These are phyloP conservation scores for Physcomitrium patens DNA, from an alignment of 225 moss, liverwort and hornwort genomes.

Conservation along the genomic window DNA sequence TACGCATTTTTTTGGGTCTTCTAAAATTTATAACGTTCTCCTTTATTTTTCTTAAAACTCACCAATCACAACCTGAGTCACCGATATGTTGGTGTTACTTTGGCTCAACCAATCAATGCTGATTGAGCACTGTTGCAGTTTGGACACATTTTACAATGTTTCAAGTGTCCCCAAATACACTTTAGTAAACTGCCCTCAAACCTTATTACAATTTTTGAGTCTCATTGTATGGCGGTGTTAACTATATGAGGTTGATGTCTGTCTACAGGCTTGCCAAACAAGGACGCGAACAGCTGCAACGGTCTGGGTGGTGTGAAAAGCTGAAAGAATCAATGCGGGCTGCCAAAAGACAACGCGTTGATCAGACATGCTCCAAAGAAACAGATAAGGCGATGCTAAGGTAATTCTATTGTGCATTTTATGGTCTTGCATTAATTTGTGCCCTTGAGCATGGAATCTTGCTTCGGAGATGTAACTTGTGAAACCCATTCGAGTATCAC, in stretches of 20 bases:
- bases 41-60: no score
- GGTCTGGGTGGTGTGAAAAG: constrained; percentile 75
- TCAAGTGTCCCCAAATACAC: no score
- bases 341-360: constrained; percentile 63
- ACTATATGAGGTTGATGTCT: constrained; percentile 4
- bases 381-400: constrained; percentile 62
- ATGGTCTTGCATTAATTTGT: neutral
- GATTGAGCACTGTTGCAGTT: neutral
- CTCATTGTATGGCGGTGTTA: constrained; percentile 12
- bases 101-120: neutral
- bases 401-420: constrained; percentile 26
- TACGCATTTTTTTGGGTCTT: neutral
- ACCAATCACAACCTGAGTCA: neutral
- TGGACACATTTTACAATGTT: no score
- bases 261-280: constrained; percentile 58
- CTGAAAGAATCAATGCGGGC: constrained; percentile 72
- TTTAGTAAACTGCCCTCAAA: no score
- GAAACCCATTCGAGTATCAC: no score
- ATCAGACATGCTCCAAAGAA: constrained; percentile 58
- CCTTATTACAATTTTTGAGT: neutral
- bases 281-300: constrained; percentile 66
- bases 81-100: neutral
- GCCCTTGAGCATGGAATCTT: no score
- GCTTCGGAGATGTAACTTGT: no score
- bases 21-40: no score